phyloP scores from a whole-genome alignment of 2,329 filamentous ascomycete genomes.

The Phialophora chinensis region DNA sequence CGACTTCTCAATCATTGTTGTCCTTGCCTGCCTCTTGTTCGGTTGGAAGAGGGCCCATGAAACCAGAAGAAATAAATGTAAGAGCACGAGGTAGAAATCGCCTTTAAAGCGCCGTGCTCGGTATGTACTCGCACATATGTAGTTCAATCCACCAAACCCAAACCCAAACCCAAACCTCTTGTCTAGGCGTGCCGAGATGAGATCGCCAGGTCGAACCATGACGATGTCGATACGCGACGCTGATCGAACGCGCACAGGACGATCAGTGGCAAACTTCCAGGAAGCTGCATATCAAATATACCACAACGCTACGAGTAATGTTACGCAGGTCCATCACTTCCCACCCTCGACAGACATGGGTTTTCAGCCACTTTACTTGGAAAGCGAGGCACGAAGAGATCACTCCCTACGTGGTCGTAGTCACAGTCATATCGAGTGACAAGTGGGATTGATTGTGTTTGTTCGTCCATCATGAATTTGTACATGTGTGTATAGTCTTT shows the following conservation, averaged over 20 bases:
- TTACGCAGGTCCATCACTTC: background rate
- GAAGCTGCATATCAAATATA: background rate
- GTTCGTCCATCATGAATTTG: background rate
- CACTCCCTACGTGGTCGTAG: no score
- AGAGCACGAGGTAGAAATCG: no score
- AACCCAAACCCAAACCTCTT: background rate
- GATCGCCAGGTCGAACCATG: background rate
- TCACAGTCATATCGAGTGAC: background rate
- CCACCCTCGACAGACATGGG: no score
- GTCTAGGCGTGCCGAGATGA: background rate
- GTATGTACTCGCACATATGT: no score
- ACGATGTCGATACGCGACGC: background rate
- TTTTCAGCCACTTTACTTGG: no score
- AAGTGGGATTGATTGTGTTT: background rate
- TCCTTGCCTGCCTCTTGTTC: background rate
- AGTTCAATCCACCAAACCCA: background rate
- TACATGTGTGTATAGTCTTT: background rate
- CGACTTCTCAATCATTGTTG: no score
- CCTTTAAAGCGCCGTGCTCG: no score
- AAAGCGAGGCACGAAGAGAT: no score
- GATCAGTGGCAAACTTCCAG: constrained; percentile 1
- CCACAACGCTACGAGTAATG: background rate
- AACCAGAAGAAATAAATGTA: background rate
- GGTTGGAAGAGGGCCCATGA: background rate
- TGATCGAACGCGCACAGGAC: background rate